Evolutionary conservation across 345 rosid species (phyloP), one percentile per base, ranked within the genome.

Genomic region (Hirschfeldia incana): DNA sequence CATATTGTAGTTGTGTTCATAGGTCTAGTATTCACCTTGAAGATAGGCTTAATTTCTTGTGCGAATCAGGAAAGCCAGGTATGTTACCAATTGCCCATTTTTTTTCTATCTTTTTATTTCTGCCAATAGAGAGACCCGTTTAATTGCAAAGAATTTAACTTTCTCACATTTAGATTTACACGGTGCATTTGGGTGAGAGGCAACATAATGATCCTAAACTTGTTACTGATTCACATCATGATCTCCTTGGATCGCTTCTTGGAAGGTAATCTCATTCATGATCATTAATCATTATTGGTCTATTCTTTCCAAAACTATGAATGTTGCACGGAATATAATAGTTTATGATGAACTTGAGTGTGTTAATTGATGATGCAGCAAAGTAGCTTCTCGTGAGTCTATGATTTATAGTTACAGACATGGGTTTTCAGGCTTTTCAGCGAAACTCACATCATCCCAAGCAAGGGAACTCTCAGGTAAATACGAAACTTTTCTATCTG

Each of bases 381-480:
- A 82, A 73, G 78, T 86, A 78, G 76, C 83, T 6, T 89, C 90
- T 8, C 72, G 76, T 64, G 73, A 84, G 73, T 83, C 74, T 76
- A 84, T 91, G 85, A 85, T 91, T 70, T 88, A 91, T 79, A 88
- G 90, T 81, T 91, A 88, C 78, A 86, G 84, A 82, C 91, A 89
- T 81, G 90, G 90, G 46, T 89, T 91, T 76, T 89, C 94, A 4
- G 94, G 94, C 29, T 91, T 91, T 77, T 90, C 97, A 60, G 97
- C 90, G 11, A 83, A 85, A 82, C 88, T 92, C 37, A 85, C 92
- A 13, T 79, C 85, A 65, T 78, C 87, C 53, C 89, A 88, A 81
- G 92, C 90, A 13, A 88, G 71, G 65, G 66, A 82, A 70, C 84
- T 92, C 13, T 76, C 88, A 3, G 87, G 92, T 90, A 81, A 21